Percentiles rank a stretch among this genome's conserved stretches.
Conservation (phyloP, 2,329 filamentous ascomycete genomes). For the Sporothrix variecibatus region DNA sequence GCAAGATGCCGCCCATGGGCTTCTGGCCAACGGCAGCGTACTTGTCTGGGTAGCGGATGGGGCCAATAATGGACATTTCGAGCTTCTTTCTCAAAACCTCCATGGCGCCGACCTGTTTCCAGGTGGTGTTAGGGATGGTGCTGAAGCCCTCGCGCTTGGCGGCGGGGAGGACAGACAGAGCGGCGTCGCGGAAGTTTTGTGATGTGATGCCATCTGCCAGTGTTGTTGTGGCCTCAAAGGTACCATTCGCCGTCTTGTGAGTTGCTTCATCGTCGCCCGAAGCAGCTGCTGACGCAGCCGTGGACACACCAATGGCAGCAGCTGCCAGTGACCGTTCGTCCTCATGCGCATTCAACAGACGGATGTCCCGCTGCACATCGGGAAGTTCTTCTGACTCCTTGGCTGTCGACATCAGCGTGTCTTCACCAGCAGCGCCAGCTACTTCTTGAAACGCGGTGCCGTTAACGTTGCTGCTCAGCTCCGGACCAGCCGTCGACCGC, state of each 20-base stretch:
- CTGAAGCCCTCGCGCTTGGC: constrained; percentile 93
- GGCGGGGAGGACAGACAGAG: constrained; percentile 75
- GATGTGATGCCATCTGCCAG: constrained; percentile 44
- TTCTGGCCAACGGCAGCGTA: constrained; percentile 78
- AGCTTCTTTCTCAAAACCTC: constrained; percentile 77
- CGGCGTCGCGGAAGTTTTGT: constrained; percentile 70
- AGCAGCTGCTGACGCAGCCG: constrained; percentile 23
- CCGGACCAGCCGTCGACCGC: background rate
- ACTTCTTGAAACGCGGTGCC: background rate
- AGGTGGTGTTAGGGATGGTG: constrained; percentile 89
- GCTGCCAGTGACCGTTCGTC: background rate
- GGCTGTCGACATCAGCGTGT: background rate
- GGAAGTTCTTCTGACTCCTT: background rate
- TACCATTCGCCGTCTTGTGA: constrained; percentile 29
- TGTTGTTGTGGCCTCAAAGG: background rate
- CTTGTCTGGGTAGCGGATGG: constrained; percentile 77
- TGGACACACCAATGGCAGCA: background rate
- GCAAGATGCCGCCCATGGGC: constrained; percentile 80
- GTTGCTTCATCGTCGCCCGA: constrained; percentile 25
- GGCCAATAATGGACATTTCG: constrained; percentile 81
- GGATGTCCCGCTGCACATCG: constrained; percentile 13
- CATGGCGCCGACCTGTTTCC: constrained; percentile 88
- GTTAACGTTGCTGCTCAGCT: background rate
- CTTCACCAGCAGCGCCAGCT: background rate
- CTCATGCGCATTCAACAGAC: constrained; percentile 21